phyloP scores from a whole-genome alignment of 257 asterid species.

The Jacaranda mimosifolia region DNA sequence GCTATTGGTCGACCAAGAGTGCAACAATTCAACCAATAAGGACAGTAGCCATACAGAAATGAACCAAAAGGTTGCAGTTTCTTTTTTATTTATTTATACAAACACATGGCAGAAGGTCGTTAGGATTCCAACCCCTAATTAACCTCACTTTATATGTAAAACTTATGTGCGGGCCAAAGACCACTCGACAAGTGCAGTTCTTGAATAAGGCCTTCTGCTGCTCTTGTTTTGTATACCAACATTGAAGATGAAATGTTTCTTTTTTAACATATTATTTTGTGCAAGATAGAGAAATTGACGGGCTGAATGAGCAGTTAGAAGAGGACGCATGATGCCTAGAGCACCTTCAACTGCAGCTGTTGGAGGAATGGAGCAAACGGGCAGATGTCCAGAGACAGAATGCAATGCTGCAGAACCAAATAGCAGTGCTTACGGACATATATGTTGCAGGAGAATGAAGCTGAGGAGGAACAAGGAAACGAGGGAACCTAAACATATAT shows the following conservation, averaged over 20 bases:
- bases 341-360: conserved; percentile 89
- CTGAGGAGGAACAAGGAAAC: conserved; percentile 56
- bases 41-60: too few species aligned
- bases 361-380: conserved; percentile 92
- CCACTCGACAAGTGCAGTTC: not conserved
- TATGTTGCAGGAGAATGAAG: conserved; percentile 81
- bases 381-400: conserved; percentile 86
- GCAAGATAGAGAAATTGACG: conserved; percentile 95
- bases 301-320: conserved; percentile 90
- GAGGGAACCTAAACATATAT: conserved; percentile 13
- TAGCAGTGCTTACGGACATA: conserved; percentile 82
- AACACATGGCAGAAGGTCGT: too few species aligned
- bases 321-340: conserved; percentile 85
- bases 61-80: too few species aligned
- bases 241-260: too few species aligned
- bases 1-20: too few species aligned
- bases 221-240: not conserved
- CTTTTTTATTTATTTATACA: too few species aligned
- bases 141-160: too few species aligned
- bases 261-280: not conserved
- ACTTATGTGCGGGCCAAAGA: too few species aligned
- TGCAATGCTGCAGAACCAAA: conserved; percentile 75
- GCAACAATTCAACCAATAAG: too few species aligned
- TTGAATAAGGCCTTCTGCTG: not conserved
- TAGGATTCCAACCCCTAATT: too few species aligned